phyloP scores from a whole-genome alignment of 352 stramenopile species.

The Phytophthora pluvialis region DNA sequence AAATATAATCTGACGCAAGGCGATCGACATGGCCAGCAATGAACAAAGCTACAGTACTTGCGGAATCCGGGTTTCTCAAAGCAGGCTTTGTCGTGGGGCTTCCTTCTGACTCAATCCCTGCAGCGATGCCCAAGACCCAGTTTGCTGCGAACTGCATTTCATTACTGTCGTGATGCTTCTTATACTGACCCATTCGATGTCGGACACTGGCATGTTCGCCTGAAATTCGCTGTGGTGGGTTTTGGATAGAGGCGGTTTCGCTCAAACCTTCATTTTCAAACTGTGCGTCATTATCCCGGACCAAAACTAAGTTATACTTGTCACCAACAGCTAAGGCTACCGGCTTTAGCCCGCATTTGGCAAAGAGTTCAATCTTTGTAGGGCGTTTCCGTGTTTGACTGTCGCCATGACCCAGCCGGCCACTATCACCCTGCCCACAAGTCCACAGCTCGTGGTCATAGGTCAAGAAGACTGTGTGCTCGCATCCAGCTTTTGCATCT shows the following conservation, averaged over 20 bases:
- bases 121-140: slow-evolving; percentile 27
- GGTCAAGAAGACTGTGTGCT: slow-evolving; percentile 76
- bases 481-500: slow-evolving; percentile 81
- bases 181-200: slow-evolving; percentile 5
- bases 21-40: slow-evolving; percentile 58
- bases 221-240: not conserved
- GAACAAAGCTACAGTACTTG: slow-evolving; percentile 38
- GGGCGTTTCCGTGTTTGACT: slow-evolving; percentile 66
- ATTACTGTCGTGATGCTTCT: slow-evolving; percentile 1
- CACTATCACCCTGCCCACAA: slow-evolving; percentile 85
- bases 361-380: slow-evolving; percentile 64
- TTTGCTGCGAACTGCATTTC: slow-evolving; percentile 25
- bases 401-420: slow-evolving; percentile 77
- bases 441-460: slow-evolving; percentile 72
- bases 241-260: not conserved
- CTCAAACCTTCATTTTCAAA: slow-evolving; percentile 4
- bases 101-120: not conserved
- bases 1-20: slow-evolving; percentile 39
- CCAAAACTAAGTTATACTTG: slow-evolving; percentile 88
- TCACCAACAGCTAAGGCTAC: slow-evolving; percentile 85
- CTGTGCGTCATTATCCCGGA: slow-evolving; percentile 44
- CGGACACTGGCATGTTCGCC: not conserved
- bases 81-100: not conserved
- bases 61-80: slow-evolving; percentile 43
- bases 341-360: slow-evolving; percentile 50